Evolutionary conservation across 1,284 basidiomycete genomes (phyloP).

Genomic region (Ganoderma boninense): DNA sequence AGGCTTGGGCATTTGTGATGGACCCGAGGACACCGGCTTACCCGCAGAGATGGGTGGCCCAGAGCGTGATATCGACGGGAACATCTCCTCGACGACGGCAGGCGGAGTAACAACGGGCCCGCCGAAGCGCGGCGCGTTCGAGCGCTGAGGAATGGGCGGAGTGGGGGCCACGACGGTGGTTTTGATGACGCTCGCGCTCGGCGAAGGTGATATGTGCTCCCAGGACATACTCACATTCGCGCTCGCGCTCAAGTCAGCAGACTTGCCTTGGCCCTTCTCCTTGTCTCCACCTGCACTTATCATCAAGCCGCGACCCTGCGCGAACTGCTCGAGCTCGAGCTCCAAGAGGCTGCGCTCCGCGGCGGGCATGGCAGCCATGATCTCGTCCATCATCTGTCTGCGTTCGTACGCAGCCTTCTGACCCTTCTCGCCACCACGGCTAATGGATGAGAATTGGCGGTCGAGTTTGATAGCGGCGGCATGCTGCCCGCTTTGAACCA

Average conservation of each 20-base stretch:
- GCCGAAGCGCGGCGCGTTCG: constrained; percentile 43
- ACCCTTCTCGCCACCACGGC: constrained; percentile 35
- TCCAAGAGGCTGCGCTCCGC: constrained; percentile 66
- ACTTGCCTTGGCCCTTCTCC: constrained; percentile 9
- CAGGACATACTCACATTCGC: constrained; percentile 59
- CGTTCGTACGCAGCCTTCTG: constrained; percentile 53
- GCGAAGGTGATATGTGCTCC: constrained; percentile 50
- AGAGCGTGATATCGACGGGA: constrained; percentile 28
- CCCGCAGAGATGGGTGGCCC: constrained; percentile 8
- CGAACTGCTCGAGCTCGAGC: constrained; percentile 52
- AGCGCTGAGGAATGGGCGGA: constrained; percentile 37
- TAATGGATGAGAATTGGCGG: constrained; percentile 58
- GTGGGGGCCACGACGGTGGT: constrained; percentile 17
- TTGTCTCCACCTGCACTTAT: constrained; percentile 10
- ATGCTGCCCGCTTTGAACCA: constrained; percentile 80
- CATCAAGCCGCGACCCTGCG: constrained; percentile 30
- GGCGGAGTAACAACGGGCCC: constrained; percentile 29
- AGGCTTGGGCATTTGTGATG: constrained; percentile 25
- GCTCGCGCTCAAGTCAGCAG: constrained; percentile 39
- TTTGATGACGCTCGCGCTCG: constrained; percentile 8
- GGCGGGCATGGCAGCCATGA: constrained; percentile 65
- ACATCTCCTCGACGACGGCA: constrained; percentile 25
- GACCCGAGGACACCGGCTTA: background rate
- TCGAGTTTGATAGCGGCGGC: constrained; percentile 80
- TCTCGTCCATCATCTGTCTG: constrained; percentile 73